Percentiles rank a stretch among this genome's conserved stretches.
These are phyloP conservation scores for Colletotrichum sp. DNA, from an alignment of 2,329 filamentous ascomycete genomes.

Conservation along the genomic window DNA sequence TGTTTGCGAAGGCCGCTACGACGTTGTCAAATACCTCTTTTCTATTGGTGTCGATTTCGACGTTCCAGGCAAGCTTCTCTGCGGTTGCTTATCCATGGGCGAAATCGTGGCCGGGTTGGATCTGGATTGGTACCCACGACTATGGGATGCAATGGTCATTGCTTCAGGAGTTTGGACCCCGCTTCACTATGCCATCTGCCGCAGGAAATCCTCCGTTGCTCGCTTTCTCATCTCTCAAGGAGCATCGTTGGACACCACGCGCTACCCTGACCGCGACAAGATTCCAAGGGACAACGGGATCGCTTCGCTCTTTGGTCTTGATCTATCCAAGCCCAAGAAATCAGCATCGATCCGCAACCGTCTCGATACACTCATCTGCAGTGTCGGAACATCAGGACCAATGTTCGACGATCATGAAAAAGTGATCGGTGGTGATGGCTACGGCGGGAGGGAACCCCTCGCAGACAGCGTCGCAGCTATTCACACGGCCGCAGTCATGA, in stretches of 20 bases:
- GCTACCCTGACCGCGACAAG: accelerated
- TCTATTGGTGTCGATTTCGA: not conserved
- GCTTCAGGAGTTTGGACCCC: not conserved
- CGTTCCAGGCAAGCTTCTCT: not conserved
- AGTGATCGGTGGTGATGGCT: accelerated
- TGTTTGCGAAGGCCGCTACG: not conserved
- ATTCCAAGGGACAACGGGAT: not conserved
- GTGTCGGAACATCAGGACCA: not conserved
- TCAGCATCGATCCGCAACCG: not conserved
- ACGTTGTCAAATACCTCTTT: not conserved
- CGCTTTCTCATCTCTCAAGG: not conserved
- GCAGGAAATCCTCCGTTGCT: accelerated
- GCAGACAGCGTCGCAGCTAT: not conserved
- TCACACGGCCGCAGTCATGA: not conserved
- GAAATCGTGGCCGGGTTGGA: not conserved
- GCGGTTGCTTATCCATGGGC: not conserved
- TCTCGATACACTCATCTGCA: not conserved
- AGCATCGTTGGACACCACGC: not conserved
- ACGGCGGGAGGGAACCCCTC: not conserved
- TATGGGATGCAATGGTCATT: not conserved
- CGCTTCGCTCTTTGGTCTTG: not conserved
- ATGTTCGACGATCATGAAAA: not conserved
- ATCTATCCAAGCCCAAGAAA: not conserved
- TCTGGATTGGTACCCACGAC: accelerated
- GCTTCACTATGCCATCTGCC: not conserved